Conservation (phyloP, 352 stramenopile species). For the Globisporangium spinosum region DNA sequence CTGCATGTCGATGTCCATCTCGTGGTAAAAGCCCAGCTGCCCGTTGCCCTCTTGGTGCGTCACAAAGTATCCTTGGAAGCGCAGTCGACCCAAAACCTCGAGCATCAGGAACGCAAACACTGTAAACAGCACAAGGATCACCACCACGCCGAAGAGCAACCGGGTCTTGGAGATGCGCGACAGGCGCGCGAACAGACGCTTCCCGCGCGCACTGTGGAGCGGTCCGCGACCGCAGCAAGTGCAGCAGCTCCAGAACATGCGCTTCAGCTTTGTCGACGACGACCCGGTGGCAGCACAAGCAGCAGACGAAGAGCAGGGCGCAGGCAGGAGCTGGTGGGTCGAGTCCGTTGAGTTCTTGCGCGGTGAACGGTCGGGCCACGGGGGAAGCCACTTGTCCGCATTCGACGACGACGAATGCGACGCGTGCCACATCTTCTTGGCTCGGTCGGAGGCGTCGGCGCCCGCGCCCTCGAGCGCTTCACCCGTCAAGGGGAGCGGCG, state of each 20-base stretch:
- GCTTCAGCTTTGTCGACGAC: not conserved
- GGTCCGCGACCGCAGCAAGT: conserved; percentile 2
- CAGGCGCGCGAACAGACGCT: conserved; percentile 9
- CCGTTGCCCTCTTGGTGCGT: conserved; percentile 33
- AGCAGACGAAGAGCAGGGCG: not conserved
- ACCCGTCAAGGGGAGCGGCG: not conserved
- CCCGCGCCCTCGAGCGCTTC: not conserved
- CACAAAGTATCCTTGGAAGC: conserved; percentile 52
- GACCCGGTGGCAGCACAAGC: not conserved
- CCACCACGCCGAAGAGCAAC: not conserved
- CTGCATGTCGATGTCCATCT: conserved; percentile 77
- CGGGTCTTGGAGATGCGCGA: not conserved
- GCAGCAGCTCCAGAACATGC: conserved; percentile 5
- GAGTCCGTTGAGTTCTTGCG: conserved; percentile 7
- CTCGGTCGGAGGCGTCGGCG: not conserved
- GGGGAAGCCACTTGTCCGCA: not conserved
- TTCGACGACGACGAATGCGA: not conserved
- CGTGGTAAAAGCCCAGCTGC: conserved; percentile 70
- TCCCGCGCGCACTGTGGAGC: conserved; percentile 2
- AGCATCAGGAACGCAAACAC: conserved; percentile 29
- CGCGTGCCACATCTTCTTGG: conserved; percentile 2
- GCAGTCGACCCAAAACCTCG: conserved; percentile 45
- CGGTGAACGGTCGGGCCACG: conserved; percentile 2
- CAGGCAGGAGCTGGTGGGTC: not conserved
- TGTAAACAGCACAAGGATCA: conserved; percentile 27